Percentiles rank a stretch among this genome's conserved stretches.
phyloP scores from a whole-genome alignment of 2,329 filamentous ascomycete species.

The Scopulariopsis brevicaulis region DNA sequence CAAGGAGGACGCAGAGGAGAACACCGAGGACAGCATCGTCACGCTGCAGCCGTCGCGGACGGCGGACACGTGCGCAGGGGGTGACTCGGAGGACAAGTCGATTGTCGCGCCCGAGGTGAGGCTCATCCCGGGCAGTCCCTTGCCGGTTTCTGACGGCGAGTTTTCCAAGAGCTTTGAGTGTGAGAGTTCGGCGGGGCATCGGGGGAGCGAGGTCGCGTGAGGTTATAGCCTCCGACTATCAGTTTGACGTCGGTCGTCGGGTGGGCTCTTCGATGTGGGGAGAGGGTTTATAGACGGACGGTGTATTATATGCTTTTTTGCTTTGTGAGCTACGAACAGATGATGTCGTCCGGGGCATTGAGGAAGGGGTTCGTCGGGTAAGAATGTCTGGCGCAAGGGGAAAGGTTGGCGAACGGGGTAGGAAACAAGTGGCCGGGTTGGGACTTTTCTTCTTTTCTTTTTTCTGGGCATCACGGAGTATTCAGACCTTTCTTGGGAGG shows the following conservation, averaged over 20 bases:
- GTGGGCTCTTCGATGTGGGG: not conserved
- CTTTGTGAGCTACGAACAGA: not conserved
- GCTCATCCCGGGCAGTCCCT: constrained; percentile 39
- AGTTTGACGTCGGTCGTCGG: not conserved
- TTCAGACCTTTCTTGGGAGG: not conserved
- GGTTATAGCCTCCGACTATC: not conserved
- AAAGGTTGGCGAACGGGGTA: not conserved
- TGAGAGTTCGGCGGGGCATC: not conserved
- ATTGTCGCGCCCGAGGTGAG: constrained; percentile 28
- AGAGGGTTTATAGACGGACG: not conserved
- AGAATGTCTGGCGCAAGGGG: not conserved
- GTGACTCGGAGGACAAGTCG: constrained; percentile 7
- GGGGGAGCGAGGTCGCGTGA: not conserved
- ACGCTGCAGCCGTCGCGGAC: constrained; percentile 7
- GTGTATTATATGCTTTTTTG: not conserved
- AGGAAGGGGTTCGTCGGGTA: not conserved
- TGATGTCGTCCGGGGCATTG: not conserved
- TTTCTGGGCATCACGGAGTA: not conserved
- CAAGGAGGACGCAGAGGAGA: not conserved
- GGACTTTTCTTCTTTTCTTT: not conserved
- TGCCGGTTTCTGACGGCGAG: constrained; percentile 14
- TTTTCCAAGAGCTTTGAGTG: not conserved
- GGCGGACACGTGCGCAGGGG: constrained; percentile 4
- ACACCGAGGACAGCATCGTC: constrained; percentile 9
- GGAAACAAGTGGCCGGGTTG: not conserved